phyloP scores from a whole-genome alignment of 495 filamentous ascomycete species.

The Talaromyces proteolyticus region DNA sequence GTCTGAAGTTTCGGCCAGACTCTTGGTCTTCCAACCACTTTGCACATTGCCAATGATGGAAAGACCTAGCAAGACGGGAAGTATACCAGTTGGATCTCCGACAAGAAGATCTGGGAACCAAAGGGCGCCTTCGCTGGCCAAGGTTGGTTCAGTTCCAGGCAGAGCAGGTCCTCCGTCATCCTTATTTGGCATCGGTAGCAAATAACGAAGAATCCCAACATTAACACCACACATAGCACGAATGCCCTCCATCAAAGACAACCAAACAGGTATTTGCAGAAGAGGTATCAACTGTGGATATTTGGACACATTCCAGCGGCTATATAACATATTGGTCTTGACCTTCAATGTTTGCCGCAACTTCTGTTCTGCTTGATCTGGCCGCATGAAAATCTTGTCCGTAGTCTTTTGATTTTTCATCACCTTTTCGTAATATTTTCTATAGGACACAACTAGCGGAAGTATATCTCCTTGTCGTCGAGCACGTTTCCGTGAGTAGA shows the following conservation, averaged over 20 bases:
- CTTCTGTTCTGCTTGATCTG: slow-evolving; percentile 2
- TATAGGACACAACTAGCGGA: slow-evolving; percentile 49
- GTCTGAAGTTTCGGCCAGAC: slow-evolving; percentile 16
- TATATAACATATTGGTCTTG: slow-evolving; percentile 31
- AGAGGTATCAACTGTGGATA: slow-evolving; percentile 7
- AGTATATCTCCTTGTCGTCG: slow-evolving; percentile 36
- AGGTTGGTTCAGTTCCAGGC: slow-evolving; percentile 42
- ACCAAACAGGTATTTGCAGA: slow-evolving; percentile 61
- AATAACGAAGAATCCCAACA: slow-evolving; percentile 44
- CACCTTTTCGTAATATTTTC: slow-evolving; percentile 18
- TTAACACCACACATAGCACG: slow-evolving; percentile 56
- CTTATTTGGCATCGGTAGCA: slow-evolving; percentile 15
- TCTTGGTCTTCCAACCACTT: slow-evolving; percentile 20
- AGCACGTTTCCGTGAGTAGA: slow-evolving; percentile 41
- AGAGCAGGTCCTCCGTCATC: slow-evolving; percentile 4
- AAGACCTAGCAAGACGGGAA: slow-evolving; percentile 51
- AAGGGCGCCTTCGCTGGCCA: slow-evolving; percentile 64
- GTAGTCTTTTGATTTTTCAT: slow-evolving; percentile 10
- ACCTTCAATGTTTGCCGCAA: slow-evolving; percentile 5
- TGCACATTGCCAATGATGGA: slow-evolving; percentile 32
- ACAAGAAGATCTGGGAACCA: slow-evolving; percentile 77
- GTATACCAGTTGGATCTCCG: slow-evolving; percentile 60
- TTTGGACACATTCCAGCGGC: slow-evolving; percentile 36
- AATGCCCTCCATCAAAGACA: slow-evolving; percentile 61
- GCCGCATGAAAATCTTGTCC: slow-evolving; percentile 10